A percentile compares a stretch with the other conserved stretches of the same genome.
These are phyloP conservation scores for Candida lessepsii DNA, from an alignment of 805 yeast genomes.

Conservation along the genomic window DNA sequence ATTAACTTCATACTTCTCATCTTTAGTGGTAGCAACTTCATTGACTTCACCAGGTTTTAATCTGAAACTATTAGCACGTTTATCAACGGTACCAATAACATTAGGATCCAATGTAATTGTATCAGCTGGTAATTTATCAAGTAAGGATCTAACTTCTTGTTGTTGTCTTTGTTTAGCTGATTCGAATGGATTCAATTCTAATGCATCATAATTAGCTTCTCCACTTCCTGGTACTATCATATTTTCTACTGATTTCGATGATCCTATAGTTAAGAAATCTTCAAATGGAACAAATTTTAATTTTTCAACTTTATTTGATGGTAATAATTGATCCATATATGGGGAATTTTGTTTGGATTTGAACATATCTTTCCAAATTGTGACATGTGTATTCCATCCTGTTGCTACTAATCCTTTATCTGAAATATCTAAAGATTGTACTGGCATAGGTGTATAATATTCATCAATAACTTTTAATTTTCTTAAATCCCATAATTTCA, in stretches of 20 bases:
- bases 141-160: conserved; percentile 77
- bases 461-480: conserved; percentile 73
- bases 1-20: conserved; percentile 52
- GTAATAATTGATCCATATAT: conserved; percentile 85
- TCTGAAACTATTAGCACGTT: conserved; percentile 61
- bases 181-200: conserved; percentile 91
- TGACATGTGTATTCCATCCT: conserved; percentile 96
- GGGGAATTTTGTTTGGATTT: conserved; percentile 74
- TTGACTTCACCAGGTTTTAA: conserved; percentile 59
- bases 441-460: conserved; percentile 79
- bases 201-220: conserved; percentile 94
- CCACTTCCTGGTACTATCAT: conserved; percentile 94
- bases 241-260: conserved; percentile 74
- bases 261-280: conserved; percentile 92
- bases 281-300: conserved; percentile 87
- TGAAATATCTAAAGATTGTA: conserved; percentile 72
- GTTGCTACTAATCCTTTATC: conserved; percentile 85
- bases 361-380: conserved; percentile 87
- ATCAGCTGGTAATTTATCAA: conserved; percentile 89
- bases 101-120: conserved; percentile 89
- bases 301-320: conserved; percentile 71
- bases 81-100: conserved; percentile 80
- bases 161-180: conserved; percentile 92
- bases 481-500: conserved; percentile 93
- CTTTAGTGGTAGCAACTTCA: conserved; percentile 31